Conservation (phyloP, 2,329 filamentous ascomycete genomes). For the Aspergillus costaricaensis region DNA sequence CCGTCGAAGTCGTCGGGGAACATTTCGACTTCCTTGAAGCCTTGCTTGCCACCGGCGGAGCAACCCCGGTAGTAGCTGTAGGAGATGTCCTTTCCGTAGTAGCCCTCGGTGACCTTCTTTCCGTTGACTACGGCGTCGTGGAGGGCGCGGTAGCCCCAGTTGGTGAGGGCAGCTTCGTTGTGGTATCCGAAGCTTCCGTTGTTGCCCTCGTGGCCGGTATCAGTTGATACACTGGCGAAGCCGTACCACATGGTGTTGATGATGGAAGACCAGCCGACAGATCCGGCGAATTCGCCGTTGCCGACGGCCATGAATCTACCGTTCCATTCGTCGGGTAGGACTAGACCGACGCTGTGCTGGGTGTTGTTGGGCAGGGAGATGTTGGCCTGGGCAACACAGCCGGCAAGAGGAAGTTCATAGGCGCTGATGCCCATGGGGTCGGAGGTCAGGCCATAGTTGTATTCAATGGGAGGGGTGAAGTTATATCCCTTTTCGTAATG, state of each 20-base stretch:
- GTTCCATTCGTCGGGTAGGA: slow-evolving; percentile 5
- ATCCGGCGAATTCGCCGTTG: slow-evolving; percentile 5
- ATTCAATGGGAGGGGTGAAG: slow-evolving; percentile 5
- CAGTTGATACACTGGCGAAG: slow-evolving; percentile 8
- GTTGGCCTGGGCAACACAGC: slow-evolving; percentile 9
- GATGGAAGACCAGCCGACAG: slow-evolving; percentile 7
- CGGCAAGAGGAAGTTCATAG: slow-evolving; percentile 2
- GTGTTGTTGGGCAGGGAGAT: slow-evolving; percentile 10
- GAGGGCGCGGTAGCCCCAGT: slow-evolving; percentile 45
- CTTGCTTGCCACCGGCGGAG: slow-evolving; percentile 62
- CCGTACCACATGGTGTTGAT: slow-evolving; percentile 10
- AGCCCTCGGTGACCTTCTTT: slow-evolving; percentile 51
- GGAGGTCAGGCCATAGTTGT: slow-evolving; percentile 6
- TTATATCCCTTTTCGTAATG: slow-evolving; percentile 3
- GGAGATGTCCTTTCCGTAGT: slow-evolving; percentile 48
- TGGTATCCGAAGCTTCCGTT: slow-evolving; percentile 9
- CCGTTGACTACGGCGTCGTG: slow-evolving; percentile 54
- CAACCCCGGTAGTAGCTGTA: slow-evolving; percentile 55
- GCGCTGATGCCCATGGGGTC: not conserved
- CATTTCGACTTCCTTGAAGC: slow-evolving; percentile 55
- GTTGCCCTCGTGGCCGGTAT: slow-evolving; percentile 8
- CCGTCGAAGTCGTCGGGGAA: slow-evolving; percentile 62
- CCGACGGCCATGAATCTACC: slow-evolving; percentile 7
- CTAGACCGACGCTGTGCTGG: slow-evolving; percentile 6
- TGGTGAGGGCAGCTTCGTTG: slow-evolving; percentile 28